Conservation (phyloP, 2,329 filamentous ascomycete genomes). For the Rutstroemia sp. region DNA sequence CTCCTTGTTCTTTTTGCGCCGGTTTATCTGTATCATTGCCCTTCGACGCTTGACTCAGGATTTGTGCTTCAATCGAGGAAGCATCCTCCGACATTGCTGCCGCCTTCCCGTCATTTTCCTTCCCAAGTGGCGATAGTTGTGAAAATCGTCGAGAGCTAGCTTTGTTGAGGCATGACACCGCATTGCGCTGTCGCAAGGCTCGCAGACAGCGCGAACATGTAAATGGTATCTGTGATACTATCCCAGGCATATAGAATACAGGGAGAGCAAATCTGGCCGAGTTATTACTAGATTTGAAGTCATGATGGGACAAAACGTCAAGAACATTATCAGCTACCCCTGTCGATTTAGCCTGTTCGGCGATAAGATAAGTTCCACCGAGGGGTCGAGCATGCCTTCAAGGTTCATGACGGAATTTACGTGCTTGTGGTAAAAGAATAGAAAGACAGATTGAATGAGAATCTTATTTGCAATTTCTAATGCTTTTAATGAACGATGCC, state of each 20-base stretch:
- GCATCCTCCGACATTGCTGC: constrained; percentile 7
- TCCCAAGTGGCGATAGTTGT: constrained; percentile 19
- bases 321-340: background rate
- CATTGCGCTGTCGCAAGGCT: constrained; percentile 20
- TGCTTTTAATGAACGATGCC: no score
- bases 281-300: background rate
- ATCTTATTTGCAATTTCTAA: no score
- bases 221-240: constrained; percentile 15
- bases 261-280: background rate
- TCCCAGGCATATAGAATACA: constrained; percentile 24
- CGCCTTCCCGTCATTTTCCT: constrained; percentile 12
- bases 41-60: background rate
- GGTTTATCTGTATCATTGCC: background rate
- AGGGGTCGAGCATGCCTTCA: no score
- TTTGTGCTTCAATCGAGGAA: constrained; percentile 14
- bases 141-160: constrained; percentile 15
- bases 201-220: constrained; percentile 25
- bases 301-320: background rate
- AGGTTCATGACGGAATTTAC: no score
- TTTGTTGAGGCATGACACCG: constrained; percentile 7
- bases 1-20: constrained; percentile 20
- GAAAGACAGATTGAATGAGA: no score
- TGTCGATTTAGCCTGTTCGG: background rate
- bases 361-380: background rate
- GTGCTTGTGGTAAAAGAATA: no score